Percentiles rank a stretch among this genome's conserved stretches.
phyloP scores from a whole-genome alignment of 345 rosid species.

The Schrenkiella parvula region DNA sequence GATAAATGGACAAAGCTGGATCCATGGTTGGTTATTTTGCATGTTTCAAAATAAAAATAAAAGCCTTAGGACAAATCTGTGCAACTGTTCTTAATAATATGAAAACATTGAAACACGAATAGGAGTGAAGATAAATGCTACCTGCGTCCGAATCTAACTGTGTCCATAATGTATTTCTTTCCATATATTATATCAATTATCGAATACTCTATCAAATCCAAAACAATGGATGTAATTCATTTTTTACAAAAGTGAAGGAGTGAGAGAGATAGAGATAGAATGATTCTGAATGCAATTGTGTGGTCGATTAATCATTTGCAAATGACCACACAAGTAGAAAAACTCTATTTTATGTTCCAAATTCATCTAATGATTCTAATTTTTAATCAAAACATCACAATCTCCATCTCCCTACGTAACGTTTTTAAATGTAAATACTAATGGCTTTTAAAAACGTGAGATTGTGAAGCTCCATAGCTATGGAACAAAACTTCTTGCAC shows the following conservation, averaged over 20 bases:
- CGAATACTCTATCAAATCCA: conserved; percentile 36
- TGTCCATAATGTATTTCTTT: background rate
- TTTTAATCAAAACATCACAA: background rate
- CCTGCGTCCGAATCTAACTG: conserved; percentile 33
- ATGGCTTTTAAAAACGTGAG: background rate
- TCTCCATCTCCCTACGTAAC: background rate
- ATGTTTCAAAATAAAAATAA: background rate
- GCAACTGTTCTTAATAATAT: background rate
- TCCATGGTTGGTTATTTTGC: background rate
- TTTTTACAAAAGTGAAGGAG: conserved; percentile 4
- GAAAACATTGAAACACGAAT: conserved; percentile 6
- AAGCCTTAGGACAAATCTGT: background rate
- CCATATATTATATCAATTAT: background rate
- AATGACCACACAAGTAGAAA: conserved; percentile 16
- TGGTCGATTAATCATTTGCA: conserved; percentile 28
- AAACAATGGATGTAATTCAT: background rate
- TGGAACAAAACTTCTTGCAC: background rate
- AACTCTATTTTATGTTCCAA: conserved; percentile 8
- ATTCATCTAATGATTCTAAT: background rate
- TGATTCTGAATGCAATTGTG: conserved; percentile 17
- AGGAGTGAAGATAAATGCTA: conserved; percentile 16
- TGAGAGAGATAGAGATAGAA: background rate
- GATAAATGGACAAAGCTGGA: background rate
- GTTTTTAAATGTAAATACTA: background rate
- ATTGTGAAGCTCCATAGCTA: background rate